Percentiles rank a stretch among this genome's conserved stretches.
Conservation (phyloP, 2,329 filamentous ascomycete species). For the Chrysoporthe deuterocubensis region DNA sequence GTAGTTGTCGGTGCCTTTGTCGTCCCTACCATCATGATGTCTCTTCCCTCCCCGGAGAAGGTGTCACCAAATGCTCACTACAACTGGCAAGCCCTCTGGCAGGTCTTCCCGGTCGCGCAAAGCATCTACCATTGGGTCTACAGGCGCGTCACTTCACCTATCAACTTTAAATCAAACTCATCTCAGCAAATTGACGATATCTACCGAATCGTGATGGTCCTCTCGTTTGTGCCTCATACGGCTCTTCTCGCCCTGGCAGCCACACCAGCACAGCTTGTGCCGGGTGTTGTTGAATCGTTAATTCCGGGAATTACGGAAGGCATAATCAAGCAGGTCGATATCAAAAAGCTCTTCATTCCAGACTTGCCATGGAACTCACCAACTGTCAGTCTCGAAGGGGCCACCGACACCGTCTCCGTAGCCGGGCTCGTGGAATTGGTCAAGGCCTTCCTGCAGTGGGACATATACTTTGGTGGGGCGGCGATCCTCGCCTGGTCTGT, state of each 20-base stretch:
- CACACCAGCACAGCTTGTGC: constrained; percentile 39
- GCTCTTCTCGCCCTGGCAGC: constrained; percentile 45
- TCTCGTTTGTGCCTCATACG: constrained; percentile 46
- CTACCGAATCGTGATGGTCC: constrained; percentile 33
- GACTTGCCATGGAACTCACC: constrained; percentile 40
- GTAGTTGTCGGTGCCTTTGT: constrained; percentile 48
- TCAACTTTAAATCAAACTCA: background rate
- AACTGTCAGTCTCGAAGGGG: constrained; percentile 39
- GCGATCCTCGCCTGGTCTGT: constrained; percentile 51
- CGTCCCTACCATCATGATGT: constrained; percentile 48
- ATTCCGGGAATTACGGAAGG: constrained; percentile 42
- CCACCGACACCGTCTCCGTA: constrained; percentile 39
- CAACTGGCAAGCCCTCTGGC: constrained; percentile 52
- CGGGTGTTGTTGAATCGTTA: constrained; percentile 45
- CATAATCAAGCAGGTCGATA: constrained; percentile 31
- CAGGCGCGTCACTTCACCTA: constrained; percentile 30
- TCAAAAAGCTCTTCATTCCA: constrained; percentile 37
- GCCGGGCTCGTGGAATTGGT: constrained; percentile 44
- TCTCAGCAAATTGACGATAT: constrained; percentile 1
- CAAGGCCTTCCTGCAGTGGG: constrained; percentile 53
- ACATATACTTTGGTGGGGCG: constrained; percentile 47
- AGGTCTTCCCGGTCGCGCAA: constrained; percentile 53
- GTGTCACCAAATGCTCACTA: constrained; percentile 49
- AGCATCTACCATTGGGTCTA: constrained; percentile 43
- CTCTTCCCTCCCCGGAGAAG: constrained; percentile 44